Evolutionary conservation across 2,329 filamentous ascomycete species (phyloP), one percentile per base, ranked within the genome.

Genomic region (Seiridium unicorne): DNA sequence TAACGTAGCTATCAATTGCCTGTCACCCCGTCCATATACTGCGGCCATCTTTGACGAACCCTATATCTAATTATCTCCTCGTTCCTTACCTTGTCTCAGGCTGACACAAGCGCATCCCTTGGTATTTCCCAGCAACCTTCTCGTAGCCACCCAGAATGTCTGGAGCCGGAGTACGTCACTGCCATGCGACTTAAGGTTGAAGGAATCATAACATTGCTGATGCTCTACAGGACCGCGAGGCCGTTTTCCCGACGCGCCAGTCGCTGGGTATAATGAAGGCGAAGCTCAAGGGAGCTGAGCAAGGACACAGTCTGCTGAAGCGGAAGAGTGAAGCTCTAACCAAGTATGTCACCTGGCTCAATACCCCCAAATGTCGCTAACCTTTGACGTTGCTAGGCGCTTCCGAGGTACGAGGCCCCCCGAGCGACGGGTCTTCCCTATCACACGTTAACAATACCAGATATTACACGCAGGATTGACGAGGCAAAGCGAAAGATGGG

Each of bases 401-500:
- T 96, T 96, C 78, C 89, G 92, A 90, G 92, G 91, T 95, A 85
- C 68, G 71, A 36, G 8, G 46, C 18, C 44, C 7, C 44, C 26
- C 44, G 53, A 47, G 51, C 51, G 51, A 48, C 31, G 34, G 44
- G 10, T 48, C 18, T 11, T 5, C 9, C 26, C 10, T 51, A 36
- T n/a, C 34, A 42, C 44, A 5, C 9, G 35, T 42, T 59, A 36
- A 53, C 46, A 4, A 34, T n/a, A 35, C 26, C 26, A 92, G 95
- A 99, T 71, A 99, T 99, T 71, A 97, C 95, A 55, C 88, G 89
- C 74, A 90, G 95, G 72, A 99, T 99, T 77, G 94, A 99, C 80
- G 95, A 99, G 77, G 95, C 95, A 47, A 99, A 99, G 79, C 91
- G 93, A 69, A 99, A 99, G 82, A 99, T 99, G 94, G 95, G 95